Percentiles rank a stretch among this genome's conserved stretches.
Evolutionary conservation across 2,329 filamentous ascomycete genomes (phyloP).

Genomic region (Ascochyta pisi): DNA sequence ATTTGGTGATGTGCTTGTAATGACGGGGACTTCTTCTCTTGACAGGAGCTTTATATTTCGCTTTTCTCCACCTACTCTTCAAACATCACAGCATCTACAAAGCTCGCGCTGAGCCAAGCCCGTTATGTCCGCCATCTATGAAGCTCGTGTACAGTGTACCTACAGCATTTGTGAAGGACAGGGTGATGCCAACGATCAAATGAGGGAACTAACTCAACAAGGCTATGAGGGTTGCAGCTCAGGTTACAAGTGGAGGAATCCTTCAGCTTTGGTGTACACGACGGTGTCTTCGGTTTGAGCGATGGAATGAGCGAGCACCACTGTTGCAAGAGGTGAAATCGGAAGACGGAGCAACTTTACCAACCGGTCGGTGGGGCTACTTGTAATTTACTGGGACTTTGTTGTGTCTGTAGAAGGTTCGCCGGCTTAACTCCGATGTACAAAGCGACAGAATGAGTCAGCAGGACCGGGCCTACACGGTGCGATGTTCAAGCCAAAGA

Average conservation of each 20-base stretch:
- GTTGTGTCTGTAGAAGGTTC: neutral
- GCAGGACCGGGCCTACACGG: neutral
- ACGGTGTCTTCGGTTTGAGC: neutral
- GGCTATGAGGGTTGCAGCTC: neutral
- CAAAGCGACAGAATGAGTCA: neutral
- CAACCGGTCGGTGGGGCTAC: neutral
- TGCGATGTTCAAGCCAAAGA: neutral
- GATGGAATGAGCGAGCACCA: neutral
- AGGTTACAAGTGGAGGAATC: neutral
- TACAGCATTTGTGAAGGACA: neutral
- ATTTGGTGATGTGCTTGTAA: no score
- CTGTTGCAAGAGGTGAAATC: neutral
- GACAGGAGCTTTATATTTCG: neutral
- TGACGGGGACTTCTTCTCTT: neutral
- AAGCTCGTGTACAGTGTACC: neutral
- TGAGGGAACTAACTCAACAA: neutral
- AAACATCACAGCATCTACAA: neutral
- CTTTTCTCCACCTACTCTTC: neutral
- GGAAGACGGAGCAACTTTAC: neutral
- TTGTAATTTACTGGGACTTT: neutral
- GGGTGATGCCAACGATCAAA: neutral
- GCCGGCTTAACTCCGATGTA: constrained; percentile 2
- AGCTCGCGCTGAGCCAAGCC: neutral
- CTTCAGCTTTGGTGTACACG: neutral
- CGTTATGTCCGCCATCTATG: constrained; percentile 4